Conservation (phyloP, 2,329 filamentous ascomycete species). For the Phialemoniopsis sp. region DNA sequence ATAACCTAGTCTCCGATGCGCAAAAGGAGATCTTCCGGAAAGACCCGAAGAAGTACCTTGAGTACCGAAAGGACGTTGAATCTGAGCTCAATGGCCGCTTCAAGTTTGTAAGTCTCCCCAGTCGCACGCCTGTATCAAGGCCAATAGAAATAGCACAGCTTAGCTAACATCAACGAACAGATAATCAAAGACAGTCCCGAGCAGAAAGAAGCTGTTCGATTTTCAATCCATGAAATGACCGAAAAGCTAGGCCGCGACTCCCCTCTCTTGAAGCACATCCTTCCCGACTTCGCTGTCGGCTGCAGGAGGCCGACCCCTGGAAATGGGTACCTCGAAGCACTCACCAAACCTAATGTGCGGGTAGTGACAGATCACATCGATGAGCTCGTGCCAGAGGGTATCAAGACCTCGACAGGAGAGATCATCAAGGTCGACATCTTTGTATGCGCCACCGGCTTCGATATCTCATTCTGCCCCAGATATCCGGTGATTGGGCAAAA, state of each 20-base stretch:
- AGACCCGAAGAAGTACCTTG: slow-evolving; percentile 47
- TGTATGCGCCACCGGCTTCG: slow-evolving; percentile 34
- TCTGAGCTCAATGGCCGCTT: slow-evolving; percentile 46
- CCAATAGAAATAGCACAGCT: too few relatives aligned
- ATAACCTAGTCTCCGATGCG: slow-evolving; percentile 23
- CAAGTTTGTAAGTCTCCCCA: slow-evolving; percentile 25
- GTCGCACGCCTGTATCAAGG: too few relatives aligned
- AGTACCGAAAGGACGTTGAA: slow-evolving; percentile 44
- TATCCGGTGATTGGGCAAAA: slow-evolving; percentile 19
- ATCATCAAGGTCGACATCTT: slow-evolving; percentile 13
- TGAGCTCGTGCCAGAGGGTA: too few relatives aligned
- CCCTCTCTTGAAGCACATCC: slow-evolving; percentile 17
- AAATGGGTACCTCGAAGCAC: slow-evolving; percentile 34
- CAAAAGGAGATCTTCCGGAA: slow-evolving; percentile 43
- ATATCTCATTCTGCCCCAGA: slow-evolving; percentile 18
- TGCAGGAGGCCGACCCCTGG: slow-evolving; percentile 36
- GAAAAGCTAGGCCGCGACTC: slow-evolving; percentile 22
- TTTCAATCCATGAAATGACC: slow-evolving; percentile 4
- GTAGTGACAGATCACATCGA: too few relatives aligned
- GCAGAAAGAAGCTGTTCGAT: slow-evolving; percentile 6
- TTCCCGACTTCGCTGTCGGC: slow-evolving; percentile 28
- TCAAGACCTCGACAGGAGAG: too few relatives aligned
- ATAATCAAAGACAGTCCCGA: slow-evolving; percentile 5
- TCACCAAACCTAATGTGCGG: slow-evolving; percentile 32
- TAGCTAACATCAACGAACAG: too few relatives aligned